Conservation (phyloP, 306 rosid genomes). For the Alnus glutinosa region DNA sequence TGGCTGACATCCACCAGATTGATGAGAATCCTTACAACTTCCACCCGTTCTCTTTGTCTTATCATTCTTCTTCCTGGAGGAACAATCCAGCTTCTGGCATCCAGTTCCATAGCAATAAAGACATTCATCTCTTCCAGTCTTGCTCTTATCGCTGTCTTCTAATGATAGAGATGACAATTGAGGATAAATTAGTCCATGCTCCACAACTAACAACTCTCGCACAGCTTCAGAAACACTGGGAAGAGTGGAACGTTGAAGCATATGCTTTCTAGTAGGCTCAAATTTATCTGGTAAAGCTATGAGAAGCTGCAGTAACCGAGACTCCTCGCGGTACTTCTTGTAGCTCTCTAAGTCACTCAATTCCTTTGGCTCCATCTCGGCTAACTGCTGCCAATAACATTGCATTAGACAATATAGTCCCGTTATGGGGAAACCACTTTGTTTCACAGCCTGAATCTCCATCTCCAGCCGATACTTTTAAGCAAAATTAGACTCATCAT, state of each 20-base stretch:
- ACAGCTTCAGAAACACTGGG: constrained; percentile 7
- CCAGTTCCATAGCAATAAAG: no score
- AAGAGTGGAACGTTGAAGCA: background rate
- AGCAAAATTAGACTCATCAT: background rate
- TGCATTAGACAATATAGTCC: background rate
- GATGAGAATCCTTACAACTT: background rate
- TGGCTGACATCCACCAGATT: background rate
- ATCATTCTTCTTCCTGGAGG: background rate
- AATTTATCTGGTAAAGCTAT: constrained; percentile 1
- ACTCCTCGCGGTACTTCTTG: background rate
- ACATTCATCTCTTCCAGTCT: no score
- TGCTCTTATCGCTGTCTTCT: background rate
- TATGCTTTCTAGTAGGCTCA: background rate
- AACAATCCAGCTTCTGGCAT: no score
- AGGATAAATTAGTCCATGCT: background rate
- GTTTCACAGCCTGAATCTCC: constrained; percentile 8
- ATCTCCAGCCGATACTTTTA: background rate
- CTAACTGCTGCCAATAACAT: background rate
- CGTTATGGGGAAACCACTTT: background rate
- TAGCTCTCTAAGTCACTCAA: background rate
- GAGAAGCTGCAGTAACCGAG: background rate
- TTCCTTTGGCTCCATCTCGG: background rate
- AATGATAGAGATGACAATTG: background rate
- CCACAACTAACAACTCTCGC: background rate
- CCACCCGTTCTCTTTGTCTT: background rate